Percentiles rank a stretch among this genome's conserved stretches.
Conservation (phyloP, 2,329 filamentous ascomycete genomes). For the Volutella citrinella region DNA sequence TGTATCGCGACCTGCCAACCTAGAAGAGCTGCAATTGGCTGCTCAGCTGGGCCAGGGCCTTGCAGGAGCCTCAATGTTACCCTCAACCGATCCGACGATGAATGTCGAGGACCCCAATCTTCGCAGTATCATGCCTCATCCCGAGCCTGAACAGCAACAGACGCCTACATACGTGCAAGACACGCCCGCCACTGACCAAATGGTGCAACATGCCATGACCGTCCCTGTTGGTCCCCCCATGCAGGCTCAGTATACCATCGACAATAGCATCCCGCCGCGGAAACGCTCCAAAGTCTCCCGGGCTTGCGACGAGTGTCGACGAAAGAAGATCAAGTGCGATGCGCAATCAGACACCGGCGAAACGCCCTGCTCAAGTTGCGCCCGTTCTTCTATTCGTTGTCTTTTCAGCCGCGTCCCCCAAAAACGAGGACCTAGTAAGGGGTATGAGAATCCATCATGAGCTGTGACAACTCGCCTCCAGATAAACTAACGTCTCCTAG, state of each 20-base stretch:
- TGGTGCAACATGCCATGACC: conserved; percentile 35
- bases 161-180: conserved; percentile 37
- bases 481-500: conserved; percentile 37
- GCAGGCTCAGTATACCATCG: conserved; percentile 38
- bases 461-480: neutral
- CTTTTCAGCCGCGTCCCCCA: conserved; percentile 85
- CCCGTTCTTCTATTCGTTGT: conserved; percentile 71
- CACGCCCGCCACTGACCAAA: conserved; percentile 32
- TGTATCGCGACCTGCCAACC: conserved; percentile 41
- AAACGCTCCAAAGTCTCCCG: conserved; percentile 85
- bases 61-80: conserved; percentile 46
- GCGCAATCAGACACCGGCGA: conserved; percentile 71
- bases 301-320: conserved; percentile 83
- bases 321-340: conserved; percentile 90
- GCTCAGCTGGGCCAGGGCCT: conserved; percentile 56
- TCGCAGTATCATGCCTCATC: conserved; percentile 43
- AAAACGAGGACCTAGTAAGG: conserved; percentile 87
- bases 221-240: conserved; percentile 36
- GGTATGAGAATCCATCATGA: conserved; percentile 44
- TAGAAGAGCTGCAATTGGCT: conserved; percentile 56
- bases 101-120: conserved; percentile 41
- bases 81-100: conserved; percentile 44
- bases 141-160: conserved; percentile 36
- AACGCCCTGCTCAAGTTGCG: conserved; percentile 77
- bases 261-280: conserved; percentile 62